Base-by-base conservation (phyloP, 2,329 filamentous ascomycete genomes). In the Arthroderma sp. region DNA sequence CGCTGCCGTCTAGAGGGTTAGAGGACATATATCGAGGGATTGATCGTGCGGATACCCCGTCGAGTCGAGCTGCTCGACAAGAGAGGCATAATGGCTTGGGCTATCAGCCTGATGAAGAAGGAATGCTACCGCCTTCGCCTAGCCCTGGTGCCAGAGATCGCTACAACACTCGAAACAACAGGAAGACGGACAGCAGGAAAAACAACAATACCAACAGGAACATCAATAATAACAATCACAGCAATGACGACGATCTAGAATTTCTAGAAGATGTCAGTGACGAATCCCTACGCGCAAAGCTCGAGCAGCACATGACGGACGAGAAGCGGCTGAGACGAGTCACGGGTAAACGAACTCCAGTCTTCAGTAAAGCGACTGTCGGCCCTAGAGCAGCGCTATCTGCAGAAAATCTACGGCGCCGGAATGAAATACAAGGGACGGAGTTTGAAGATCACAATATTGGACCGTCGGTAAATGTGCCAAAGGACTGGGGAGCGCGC, bases 11-110 rank as follows among this genome's bases (percentile, higher is more conserved):
- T 1, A 55, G 55, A 29, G 66, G 63, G 41, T 47, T 65, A 6
- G 53, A 53, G 7, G 64, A 69, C 39, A 53, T 57, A 4, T 69
- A 69, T 48, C 55, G 55, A 40, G 56, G 57, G 47, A 66, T 66
- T 43, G 57, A 62, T 11, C 61, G 65, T 37, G 63, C 60, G 33
- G 59, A 61, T 30, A 55, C 59, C 37, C 43, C 66, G 36, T 56
- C 57, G 3, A 60, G 63, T 38, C 51, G 56, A 11, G 64, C 61
- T 22, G 15, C 15, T 22, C 15, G 15, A 22, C 15, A 34, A 4
- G 22, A 9, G 10, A 51, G 53, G 8, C 53, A 64, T 39, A 60
- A 62, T 10, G 59, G 62, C 8, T 52, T 46, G 29, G 43, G 46
- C 38, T 29, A 31, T 4, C 42, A 15, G 6, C 36, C 42, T 9